Base-by-base conservation (phyloP, 139 green algal species). In the Auxenochlorella pyrenoidosa region DNA sequence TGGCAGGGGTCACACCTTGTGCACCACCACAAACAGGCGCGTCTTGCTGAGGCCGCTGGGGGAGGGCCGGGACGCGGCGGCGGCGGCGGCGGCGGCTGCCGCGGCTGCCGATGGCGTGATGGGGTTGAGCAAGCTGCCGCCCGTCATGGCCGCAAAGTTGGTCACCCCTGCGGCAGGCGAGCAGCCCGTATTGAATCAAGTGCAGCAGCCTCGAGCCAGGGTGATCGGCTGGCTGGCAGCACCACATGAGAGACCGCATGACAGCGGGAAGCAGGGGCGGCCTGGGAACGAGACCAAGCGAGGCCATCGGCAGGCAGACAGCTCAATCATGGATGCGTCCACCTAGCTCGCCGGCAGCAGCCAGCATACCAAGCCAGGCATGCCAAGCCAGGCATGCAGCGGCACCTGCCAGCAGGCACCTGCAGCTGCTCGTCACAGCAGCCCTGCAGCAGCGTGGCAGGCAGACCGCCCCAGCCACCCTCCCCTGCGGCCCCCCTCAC, bases 21-120 rank as follows among this genome's bases (percentile, higher is more conserved):
- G 93, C 60, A 97, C 92, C 24, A 98, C 96, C 10, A 98, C 91
- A 88, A 98, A 98, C 68, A 98, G 90, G 30, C 96, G 93, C 82
- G 96, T 93, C 90, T 90, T 92, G 85, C 91, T 96, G 4, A 95
- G 86, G 13, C n/a, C 28, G 34, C 16, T 15, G 38, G 54, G 5
- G 41, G 63, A 40, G 80, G 54, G 54, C 54, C 54, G 54, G 54
- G 65, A 78, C 28, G 63, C 15, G 10, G 82, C 43, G 28, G n/a
- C 63, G 28, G n/a, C 63, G 18, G 51, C 34, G 12, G 32, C 41
- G 1, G 76, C 76, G 34, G 44, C 44, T n/a, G 58, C 79, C 59
- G 79, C 41, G 0, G 60, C 78, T 4, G 54, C 38, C 36, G 72
- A 82, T 47, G 83, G 71, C 0, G 72, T 72, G 15, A 90, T 75